phyloP scores from a whole-genome alignment of 371 early-diverging fungal genomes.

The Mucor plumbeus region DNA sequence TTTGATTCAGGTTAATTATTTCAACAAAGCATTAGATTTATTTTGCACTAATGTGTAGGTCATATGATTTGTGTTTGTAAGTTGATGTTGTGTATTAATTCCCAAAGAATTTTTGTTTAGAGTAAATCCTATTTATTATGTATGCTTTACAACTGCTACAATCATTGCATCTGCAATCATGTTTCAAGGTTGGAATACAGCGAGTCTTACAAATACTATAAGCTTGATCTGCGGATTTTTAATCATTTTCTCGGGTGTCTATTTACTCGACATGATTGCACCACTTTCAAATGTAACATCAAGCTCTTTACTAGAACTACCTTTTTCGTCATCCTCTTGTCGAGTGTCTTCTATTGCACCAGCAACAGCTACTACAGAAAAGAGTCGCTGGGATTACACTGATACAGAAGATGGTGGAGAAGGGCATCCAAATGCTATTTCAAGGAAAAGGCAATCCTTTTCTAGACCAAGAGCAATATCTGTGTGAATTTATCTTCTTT shows the following conservation, averaged over 20 bases:
- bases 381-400: constrained; percentile 6
- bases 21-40: constrained; percentile 93
- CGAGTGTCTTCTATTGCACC: not conserved
- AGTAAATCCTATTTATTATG: constrained; percentile 92
- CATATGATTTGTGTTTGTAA: constrained; percentile 1
- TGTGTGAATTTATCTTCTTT: constrained; percentile 5
- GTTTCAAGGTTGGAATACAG: constrained; percentile 86
- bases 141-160: constrained; percentile 91
- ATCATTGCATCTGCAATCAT: constrained; percentile 88
- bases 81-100: not conserved
- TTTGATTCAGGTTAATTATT: constrained; percentile 91
- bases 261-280: constrained; percentile 65
- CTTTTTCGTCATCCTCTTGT: constrained; percentile 12
- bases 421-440: constrained; percentile 2
- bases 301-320: constrained; percentile 8
- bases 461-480: constrained; percentile 7
- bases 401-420: not conserved
- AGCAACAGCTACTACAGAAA: not conserved
- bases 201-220: constrained; percentile 72
- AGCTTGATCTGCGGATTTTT: constrained; percentile 88
- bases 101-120: constrained; percentile 23
- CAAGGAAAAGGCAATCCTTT: not conserved
- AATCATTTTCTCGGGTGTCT: constrained; percentile 91
- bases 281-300: constrained; percentile 14
- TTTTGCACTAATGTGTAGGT: constrained; percentile 85